Conservation (phyloP, 768 basidiomycete species). For the Mycena alexandri region DNA sequence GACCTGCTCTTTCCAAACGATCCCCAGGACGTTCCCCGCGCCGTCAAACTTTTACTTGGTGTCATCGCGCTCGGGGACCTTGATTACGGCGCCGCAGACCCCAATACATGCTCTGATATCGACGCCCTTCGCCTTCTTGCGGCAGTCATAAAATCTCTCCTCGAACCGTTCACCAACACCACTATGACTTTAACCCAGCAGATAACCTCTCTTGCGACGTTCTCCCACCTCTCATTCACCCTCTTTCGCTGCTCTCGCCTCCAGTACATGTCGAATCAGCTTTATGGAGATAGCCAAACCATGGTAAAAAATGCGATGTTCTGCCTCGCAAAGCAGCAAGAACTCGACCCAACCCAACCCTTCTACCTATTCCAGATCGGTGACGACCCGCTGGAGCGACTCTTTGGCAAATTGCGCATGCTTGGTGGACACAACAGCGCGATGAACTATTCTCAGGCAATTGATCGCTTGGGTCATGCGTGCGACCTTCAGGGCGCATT, state of each 20-base stretch:
- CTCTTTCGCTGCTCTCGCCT: constrained; percentile 39
- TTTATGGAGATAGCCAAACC: constrained; percentile 47
- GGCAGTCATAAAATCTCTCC: constrained; percentile 27
- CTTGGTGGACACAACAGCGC: constrained; percentile 26
- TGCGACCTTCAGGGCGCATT: constrained; percentile 5
- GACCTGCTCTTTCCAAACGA: constrained; percentile 34
- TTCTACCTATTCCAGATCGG: constrained; percentile 44
- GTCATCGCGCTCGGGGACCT: constrained; percentile 13
- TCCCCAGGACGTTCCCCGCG: constrained; percentile 48
- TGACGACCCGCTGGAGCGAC: constrained; percentile 45
- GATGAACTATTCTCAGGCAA: constrained; percentile 17
- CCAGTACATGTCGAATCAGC: constrained; percentile 45
- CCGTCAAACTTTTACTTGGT: constrained; percentile 42
- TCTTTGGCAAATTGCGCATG: constrained; percentile 44
- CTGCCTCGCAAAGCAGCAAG: constrained; percentile 41
- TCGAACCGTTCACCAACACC: constrained; percentile 43
- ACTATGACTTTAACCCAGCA: constrained; percentile 43
- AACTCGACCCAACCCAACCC: constrained; percentile 34
- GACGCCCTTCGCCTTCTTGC: constrained; percentile 31
- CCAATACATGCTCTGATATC: constrained; percentile 22
- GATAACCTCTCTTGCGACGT: constrained; percentile 42
- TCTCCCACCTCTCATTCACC: constrained; percentile 42
- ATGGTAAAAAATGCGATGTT: constrained; percentile 44
- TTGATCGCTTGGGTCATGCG: constrained; percentile 17
- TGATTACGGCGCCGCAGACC: constrained; percentile 4